Conservation (phyloP, 768 basidiomycete species). For the Tricholoma sp. region DNA sequence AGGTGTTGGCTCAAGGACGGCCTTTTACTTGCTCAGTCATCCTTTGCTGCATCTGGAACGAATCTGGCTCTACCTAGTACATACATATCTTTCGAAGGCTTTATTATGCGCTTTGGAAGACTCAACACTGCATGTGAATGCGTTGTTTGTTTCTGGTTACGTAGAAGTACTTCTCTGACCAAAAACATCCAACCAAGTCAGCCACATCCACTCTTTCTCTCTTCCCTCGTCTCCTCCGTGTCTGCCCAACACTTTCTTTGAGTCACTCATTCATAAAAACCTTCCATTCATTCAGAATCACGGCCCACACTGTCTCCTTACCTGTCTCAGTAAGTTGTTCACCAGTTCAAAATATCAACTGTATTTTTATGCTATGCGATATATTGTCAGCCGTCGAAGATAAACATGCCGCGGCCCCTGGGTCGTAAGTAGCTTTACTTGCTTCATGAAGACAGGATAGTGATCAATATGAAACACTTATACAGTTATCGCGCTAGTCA, state of each 20-base stretch:
- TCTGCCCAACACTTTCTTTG: not conserved
- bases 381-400: not conserved
- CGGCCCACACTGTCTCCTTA: not conserved
- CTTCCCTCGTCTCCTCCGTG: not conserved
- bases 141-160: not conserved
- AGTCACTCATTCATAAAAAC: not conserved
- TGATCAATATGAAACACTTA: not conserved
- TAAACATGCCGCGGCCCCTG: not conserved
- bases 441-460: not conserved
- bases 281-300: not conserved
- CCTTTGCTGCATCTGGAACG: too few species aligned
- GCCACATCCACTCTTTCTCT: not conserved
- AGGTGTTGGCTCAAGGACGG: too few species aligned
- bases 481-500: constrained; percentile 18
- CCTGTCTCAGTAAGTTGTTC: not conserved
- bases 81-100: too few species aligned
- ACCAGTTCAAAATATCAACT: not conserved
- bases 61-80: too few species aligned
- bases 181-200: not conserved
- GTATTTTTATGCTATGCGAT: not conserved
- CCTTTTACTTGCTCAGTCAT: too few species aligned
- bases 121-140: not conserved
- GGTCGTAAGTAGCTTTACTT: not conserved
- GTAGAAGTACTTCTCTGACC: not conserved
- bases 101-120: too few species aligned